phyloP scores from a whole-genome alignment of 305 asterid genomes.

The Ilex paraguariensis region DNA sequence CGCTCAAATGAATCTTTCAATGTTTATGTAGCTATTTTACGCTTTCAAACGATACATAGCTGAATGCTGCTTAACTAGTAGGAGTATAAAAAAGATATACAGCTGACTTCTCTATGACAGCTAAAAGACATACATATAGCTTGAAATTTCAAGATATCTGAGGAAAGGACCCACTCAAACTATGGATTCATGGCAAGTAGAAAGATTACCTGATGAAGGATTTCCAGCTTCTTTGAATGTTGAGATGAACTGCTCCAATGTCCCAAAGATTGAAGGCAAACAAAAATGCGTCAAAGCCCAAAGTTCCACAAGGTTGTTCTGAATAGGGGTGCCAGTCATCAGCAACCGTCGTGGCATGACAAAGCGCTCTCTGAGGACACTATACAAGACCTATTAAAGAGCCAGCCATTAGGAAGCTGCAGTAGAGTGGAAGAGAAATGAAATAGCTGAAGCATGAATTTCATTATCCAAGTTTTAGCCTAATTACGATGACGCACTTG shows the following conservation, averaged over 20 bases:
- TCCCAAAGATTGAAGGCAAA: slow-evolving; percentile 78
- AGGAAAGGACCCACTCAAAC: too few relatives aligned
- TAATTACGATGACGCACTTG: not conserved
- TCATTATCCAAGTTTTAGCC: not conserved
- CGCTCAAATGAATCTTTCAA: too few relatives aligned
- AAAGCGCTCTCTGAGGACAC: slow-evolving; percentile 56
- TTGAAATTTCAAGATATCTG: too few relatives aligned
- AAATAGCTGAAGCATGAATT: not conserved
- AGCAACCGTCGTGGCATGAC: slow-evolving; percentile 84
- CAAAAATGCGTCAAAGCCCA: slow-evolving; percentile 95
- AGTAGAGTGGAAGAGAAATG: not conserved
- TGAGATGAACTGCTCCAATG: slow-evolving; percentile 64
- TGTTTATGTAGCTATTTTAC: too few relatives aligned
- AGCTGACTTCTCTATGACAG: too few relatives aligned
- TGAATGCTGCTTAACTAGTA: too few relatives aligned
- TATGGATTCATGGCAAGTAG: not conserved
- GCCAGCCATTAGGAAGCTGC: not conserved
- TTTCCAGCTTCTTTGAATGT: slow-evolving; percentile 90
- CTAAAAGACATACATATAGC: too few relatives aligned
- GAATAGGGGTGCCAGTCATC: slow-evolving; percentile 98
- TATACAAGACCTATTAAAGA: slow-evolving; percentile 67
- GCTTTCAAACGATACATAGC: too few relatives aligned
- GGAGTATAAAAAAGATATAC: too few relatives aligned
- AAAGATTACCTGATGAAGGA: slow-evolving; percentile 28
- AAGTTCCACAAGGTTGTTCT: slow-evolving; percentile 86